Percentiles rank a stretch among this genome's conserved stretches.
Conservation (phyloP, 2,329 filamentous ascomycete species). For the Achaetomium macrosporum region DNA sequence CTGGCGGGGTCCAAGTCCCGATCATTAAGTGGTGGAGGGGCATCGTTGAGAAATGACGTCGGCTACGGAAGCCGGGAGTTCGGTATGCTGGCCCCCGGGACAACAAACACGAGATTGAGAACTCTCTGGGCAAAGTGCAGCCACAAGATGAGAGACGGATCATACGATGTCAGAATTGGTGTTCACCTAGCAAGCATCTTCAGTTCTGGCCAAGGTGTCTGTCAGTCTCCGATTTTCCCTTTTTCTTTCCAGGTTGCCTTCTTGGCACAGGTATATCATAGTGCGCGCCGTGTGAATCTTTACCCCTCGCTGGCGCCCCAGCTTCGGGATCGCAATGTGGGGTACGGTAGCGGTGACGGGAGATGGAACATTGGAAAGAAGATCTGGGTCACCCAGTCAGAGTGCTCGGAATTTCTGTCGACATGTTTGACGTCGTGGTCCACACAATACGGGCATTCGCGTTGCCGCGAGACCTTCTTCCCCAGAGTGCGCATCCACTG, state of each 20-base stretch:
- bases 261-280: not conserved
- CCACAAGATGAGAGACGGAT: not conserved
- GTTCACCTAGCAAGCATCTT: not conserved
- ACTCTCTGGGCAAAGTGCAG: not conserved
- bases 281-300: conserved; percentile 5
- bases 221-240: too few relatives aligned
- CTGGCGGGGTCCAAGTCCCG: conserved; percentile 85
- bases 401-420: too few relatives aligned
- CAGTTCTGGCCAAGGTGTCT: too few relatives aligned
- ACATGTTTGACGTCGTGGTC: not conserved
- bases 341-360: conserved; percentile 17
- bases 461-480: conserved; percentile 14
- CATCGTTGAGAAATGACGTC: conserved; percentile 49
- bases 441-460: not conserved
- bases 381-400: too few relatives aligned
- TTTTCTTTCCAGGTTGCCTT: not conserved
- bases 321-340: conserved; percentile 12
- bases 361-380: conserved; percentile 10
- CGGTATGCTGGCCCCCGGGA: not conserved
- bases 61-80: conserved; percentile 16
- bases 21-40: conserved; percentile 83
- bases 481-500: not conserved
- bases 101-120: not conserved
- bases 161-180: conserved; percentile 6
- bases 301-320: conserved; percentile 9